Evolutionary conservation across 176 grass and related monocot genomes (phyloP), one percentile per base, ranked within the genome.

Genomic region (Pharus latifolius): DNA sequence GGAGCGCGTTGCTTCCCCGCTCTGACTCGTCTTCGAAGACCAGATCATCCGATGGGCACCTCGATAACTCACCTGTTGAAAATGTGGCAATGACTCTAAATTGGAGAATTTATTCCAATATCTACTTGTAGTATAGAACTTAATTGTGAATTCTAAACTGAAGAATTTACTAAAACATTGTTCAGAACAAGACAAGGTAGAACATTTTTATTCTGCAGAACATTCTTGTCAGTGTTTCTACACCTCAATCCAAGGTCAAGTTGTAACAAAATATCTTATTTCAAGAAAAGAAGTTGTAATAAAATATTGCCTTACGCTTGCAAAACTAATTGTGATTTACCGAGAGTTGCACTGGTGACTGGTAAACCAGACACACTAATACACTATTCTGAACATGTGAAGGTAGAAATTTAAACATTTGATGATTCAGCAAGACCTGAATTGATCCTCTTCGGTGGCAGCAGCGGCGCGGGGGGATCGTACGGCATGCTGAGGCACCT

Each of bases 401-500:
- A n/a, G 3, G 0, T 43, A 48, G 9, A 78, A 42, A 9, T 24
- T 31, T 49, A 12, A 72, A 49, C 3, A 26, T 45, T 58, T 41
- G 7, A 25, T 31, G 41, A 33, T 14, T 25, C 56, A 62, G 0
- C 28, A 72, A 33, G 35, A 99, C 95, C 90, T 88, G 87, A 83
- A 76, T 75, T 75, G 58, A 98, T 86, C 76, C 38, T 85, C 81
- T 98, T 98, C 7, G 95, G 95, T 12, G 95, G 95, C 78, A 99
- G 73, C 65, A 91, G 68, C 29, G 95, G 95, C 0, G 90, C 83
- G 0, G 78, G 75, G 19, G 90, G 95, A 20, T 94, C 95, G 73
- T 85, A 88, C 0, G 56, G 87, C 95, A 99, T 91, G 82, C 87
- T 88, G 57, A 94, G 87, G 69, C 95, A 99, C 74, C 78, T 91